These are phyloP conservation scores for Musa troglodytarum DNA, from an alignment of 176 grass and related monocot species.

Conservation along the genomic window DNA sequence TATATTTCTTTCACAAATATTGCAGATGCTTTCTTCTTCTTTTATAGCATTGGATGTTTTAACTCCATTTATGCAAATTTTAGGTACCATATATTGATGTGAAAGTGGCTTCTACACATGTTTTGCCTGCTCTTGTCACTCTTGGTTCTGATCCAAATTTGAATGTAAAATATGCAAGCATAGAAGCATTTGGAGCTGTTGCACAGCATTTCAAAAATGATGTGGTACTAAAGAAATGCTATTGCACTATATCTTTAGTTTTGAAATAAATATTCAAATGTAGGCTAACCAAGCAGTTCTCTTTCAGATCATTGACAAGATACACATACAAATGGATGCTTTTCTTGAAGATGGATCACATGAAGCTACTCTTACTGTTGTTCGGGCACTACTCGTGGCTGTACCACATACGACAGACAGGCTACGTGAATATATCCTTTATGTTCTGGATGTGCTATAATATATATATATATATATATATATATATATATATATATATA, in stretches of 20 bases:
- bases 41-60: constrained; percentile 11
- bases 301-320: constrained; percentile 83
- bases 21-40: constrained; percentile 16
- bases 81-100: constrained; percentile 75
- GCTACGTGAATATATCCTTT: constrained; percentile 98
- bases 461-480: too few species aligned
- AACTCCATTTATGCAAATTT: constrained; percentile 16
- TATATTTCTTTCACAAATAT: constrained; percentile 33
- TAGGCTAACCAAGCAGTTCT: neutral
- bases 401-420: constrained; percentile 84
- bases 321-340: constrained; percentile 94
- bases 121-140: constrained; percentile 90
- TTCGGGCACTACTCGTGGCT: constrained; percentile 64
- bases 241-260: constrained; percentile 10
- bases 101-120: constrained; percentile 77
- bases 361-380: constrained; percentile 81
- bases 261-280: too few species aligned
- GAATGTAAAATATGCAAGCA: constrained; percentile 96
- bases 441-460: constrained; percentile 2
- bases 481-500: too few species aligned
- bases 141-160: constrained; percentile 77
- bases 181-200: constrained; percentile 92
- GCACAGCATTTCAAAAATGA: constrained; percentile 97
- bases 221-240: constrained; percentile 46
- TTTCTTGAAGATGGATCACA: constrained; percentile 99